These are phyloP conservation scores for Erodium chrysanthum DNA, from an alignment of 441 rosid genomes.

Conservation along the genomic window DNA sequence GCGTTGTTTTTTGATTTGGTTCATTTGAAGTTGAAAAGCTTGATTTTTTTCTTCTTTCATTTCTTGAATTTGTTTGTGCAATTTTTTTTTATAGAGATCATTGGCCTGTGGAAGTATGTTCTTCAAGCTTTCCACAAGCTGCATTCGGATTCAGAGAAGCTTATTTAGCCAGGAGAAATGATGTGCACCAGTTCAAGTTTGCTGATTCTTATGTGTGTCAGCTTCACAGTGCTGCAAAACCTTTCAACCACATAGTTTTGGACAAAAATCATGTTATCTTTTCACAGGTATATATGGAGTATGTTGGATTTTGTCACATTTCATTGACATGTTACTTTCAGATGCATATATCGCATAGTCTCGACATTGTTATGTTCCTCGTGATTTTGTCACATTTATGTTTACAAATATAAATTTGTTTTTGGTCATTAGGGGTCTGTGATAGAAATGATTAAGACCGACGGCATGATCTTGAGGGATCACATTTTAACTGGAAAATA, in stretches of 20 bases:
- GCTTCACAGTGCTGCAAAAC: constrained; percentile 20
- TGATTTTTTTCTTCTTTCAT: background rate
- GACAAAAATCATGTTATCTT: constrained; percentile 31
- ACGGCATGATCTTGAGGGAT: constrained; percentile 2
- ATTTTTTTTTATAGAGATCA: constrained; percentile 25
- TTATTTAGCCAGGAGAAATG: constrained; percentile 34
- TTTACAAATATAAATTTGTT: background rate
- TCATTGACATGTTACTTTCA: background rate
- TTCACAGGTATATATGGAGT: constrained; percentile 33
- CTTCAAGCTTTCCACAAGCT: background rate
- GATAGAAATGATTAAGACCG: constrained; percentile 20
- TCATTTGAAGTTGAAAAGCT: background rate
- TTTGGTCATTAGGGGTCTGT: constrained; percentile 31
- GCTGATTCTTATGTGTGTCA: constrained; percentile 32
- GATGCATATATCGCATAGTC: no score
- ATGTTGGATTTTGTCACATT: background rate
- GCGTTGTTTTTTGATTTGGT: background rate
- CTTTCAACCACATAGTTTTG: constrained; percentile 28
- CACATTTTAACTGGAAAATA: constrained; percentile 19
- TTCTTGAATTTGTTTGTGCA: background rate
- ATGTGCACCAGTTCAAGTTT: constrained; percentile 39
- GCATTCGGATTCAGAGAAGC: constrained; percentile 32
- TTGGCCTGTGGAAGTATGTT: constrained; percentile 30
- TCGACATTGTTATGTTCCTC: background rate
- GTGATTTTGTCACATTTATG: background rate